These are phyloP conservation scores for Hura crepitans DNA, from an alignment of 441 rosid genomes.

Conservation along the genomic window DNA sequence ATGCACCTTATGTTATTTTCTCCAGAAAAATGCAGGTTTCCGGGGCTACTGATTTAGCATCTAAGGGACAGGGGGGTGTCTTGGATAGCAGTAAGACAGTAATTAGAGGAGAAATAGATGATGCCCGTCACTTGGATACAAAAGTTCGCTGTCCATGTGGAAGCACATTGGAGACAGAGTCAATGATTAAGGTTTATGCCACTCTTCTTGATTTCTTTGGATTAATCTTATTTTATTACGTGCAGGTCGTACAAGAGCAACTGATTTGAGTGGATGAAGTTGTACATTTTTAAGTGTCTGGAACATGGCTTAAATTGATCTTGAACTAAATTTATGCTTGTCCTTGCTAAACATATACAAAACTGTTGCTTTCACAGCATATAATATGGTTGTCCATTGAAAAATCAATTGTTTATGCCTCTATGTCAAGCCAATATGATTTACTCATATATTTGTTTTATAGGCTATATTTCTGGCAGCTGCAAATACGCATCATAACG, in stretches of 20 bases:
- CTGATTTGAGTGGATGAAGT: constrained; percentile 1
- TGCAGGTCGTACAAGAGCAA: not conserved
- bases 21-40: constrained; percentile 89
- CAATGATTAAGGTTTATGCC: constrained; percentile 64
- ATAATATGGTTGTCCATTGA: not conserved
- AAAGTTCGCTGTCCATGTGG: constrained; percentile 96
- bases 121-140: constrained; percentile 42
- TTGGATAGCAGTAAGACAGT: constrained; percentile 59
- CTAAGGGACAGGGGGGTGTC: constrained; percentile 66
- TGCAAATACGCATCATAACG: not conserved
- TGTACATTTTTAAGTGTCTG: not conserved
- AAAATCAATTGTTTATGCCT: not conserved
- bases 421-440: not conserved
- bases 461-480: not conserved
- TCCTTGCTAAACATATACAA: not conserved
- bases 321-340: not conserved
- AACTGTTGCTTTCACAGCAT: not conserved
- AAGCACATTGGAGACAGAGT: constrained; percentile 59
- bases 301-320: not conserved
- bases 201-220: not conserved
- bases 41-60: constrained; percentile 84
- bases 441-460: not conserved
- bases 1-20: constrained; percentile 19
- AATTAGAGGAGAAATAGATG: constrained; percentile 65
- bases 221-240: not conserved